Conservation (phyloP, 768 basidiomycete species). For the Lentinula detonsa region DNA sequence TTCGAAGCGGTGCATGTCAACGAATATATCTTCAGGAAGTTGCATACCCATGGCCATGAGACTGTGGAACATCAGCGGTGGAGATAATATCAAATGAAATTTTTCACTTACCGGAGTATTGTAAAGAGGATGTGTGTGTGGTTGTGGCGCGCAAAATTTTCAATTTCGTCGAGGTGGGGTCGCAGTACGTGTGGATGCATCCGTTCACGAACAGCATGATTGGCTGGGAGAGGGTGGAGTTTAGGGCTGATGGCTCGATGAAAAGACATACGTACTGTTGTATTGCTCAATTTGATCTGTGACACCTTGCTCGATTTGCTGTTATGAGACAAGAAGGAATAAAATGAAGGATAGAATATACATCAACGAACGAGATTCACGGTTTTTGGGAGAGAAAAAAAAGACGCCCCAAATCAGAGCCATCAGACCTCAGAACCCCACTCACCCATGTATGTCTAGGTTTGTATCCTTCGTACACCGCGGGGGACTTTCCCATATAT, state of each 20-base stretch:
- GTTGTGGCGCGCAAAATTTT: constrained; percentile 41
- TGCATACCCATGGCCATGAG: constrained; percentile 47
- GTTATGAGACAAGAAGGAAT: background rate
- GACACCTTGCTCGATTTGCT: constrained; percentile 61
- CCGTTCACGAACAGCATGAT: constrained; percentile 40
- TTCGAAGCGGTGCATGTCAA: constrained; percentile 40
- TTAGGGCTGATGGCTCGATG: background rate
- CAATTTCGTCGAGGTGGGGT: constrained; percentile 48
- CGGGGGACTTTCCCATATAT: constrained; percentile 35
- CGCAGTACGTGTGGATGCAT: constrained; percentile 43
- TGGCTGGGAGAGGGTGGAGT: constrained; percentile 28
- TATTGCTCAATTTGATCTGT: constrained; percentile 61
- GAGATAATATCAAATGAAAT: background rate
- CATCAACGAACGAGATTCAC: too few relatives aligned
- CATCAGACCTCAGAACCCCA: background rate
- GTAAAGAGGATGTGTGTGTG: constrained; percentile 48
- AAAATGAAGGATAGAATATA: background rate
- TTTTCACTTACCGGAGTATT: constrained; percentile 29
- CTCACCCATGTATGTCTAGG: constrained; percentile 47
- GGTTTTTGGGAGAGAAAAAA: too few relatives aligned
- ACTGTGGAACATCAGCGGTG: constrained; percentile 18
- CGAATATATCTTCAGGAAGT: constrained; percentile 46
- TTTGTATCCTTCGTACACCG: constrained; percentile 54
- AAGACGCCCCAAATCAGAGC: too few relatives aligned
- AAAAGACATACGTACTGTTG: constrained; percentile 35